These are phyloP conservation scores for Globisporangium okanoganense DNA, from an alignment of 352 stramenopile species.

Conservation along the genomic window DNA sequence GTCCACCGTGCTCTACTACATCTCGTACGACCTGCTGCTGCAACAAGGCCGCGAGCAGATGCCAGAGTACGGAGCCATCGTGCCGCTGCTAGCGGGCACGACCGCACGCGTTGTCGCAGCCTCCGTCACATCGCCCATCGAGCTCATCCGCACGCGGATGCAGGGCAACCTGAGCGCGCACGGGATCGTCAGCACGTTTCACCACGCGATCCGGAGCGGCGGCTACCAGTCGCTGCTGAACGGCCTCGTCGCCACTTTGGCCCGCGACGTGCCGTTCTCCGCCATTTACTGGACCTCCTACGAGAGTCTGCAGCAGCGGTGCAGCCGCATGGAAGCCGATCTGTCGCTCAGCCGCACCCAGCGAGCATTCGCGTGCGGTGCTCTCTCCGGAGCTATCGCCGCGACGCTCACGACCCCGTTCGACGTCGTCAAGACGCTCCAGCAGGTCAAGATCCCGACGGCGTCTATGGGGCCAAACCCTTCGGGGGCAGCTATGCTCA, in stretches of 20 bases:
- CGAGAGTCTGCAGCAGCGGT: conserved; percentile 66
- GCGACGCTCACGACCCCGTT: conserved; percentile 92
- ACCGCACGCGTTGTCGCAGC: conserved; percentile 68
- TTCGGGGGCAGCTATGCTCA: conserved; percentile 37
- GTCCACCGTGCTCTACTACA: conserved; percentile 95
- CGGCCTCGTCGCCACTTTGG: conserved; percentile 89
- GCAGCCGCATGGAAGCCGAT: conserved; percentile 11
- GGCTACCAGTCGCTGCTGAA: conserved; percentile 82
- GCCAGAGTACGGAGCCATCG: conserved; percentile 29
- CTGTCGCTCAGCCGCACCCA: conserved; percentile 44
- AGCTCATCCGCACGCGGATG: conserved; percentile 88
- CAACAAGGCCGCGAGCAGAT: conserved; percentile 36
- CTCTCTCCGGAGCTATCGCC: conserved; percentile 82
- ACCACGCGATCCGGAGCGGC: conserved; percentile 46
- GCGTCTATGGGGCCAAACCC: conserved; percentile 24
- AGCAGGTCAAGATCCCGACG: conserved; percentile 57
- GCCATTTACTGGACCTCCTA: conserved; percentile 94
- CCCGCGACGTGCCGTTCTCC: conserved; percentile 93
- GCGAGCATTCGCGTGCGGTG: conserved; percentile 84
- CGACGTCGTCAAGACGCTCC: conserved; percentile 95
- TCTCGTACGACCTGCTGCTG: conserved; percentile 90
- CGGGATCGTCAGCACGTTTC: conserved; percentile 44
- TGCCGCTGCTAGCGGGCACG: conserved; percentile 67
- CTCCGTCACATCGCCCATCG: conserved; percentile 82
- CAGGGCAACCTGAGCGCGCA: conserved; percentile 34